Evolutionary conservation across 371 early-diverging fungal species (phyloP).

Genomic region (Fennellomyces sp.): DNA sequence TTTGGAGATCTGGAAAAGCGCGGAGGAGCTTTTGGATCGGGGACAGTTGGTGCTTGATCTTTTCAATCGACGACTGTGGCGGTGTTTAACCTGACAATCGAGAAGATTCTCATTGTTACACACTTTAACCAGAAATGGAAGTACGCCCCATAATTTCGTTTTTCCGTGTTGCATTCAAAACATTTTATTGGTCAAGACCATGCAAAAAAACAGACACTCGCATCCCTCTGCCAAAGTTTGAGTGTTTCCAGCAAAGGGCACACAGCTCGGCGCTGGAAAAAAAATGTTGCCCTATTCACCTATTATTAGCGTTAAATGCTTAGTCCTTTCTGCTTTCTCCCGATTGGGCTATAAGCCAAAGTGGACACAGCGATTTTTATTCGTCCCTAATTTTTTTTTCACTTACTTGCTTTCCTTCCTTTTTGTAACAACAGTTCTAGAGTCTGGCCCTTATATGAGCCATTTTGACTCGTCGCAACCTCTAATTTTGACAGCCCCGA

Average conservation of each 20-base stretch:
- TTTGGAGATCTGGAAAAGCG: not conserved
- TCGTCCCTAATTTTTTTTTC: not conserved
- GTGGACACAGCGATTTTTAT: not conserved
- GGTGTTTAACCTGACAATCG: not conserved
- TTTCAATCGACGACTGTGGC: not conserved
- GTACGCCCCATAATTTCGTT: not conserved
- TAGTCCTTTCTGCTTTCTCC: not conserved
- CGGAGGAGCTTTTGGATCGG: not conserved
- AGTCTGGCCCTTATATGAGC: slow-evolving; percentile 4
- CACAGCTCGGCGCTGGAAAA: not conserved
- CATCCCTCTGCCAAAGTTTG: not conserved
- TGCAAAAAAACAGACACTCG: not conserved
- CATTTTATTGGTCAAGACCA: not conserved
- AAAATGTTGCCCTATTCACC: not conserved
- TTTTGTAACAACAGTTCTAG: not conserved
- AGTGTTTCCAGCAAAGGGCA: not conserved
- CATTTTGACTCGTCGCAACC: not conserved
- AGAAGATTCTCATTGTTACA: not conserved
- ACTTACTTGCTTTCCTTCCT: not conserved
- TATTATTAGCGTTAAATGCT: not conserved
- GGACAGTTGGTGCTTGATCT: not conserved
- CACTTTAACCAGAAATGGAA: not conserved
- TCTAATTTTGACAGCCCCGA: not conserved
- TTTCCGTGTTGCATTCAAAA: not conserved
- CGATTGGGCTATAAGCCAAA: not conserved